These are phyloP conservation scores for Mortierella sp. DNA, from an alignment of 371 early-diverging fungal species.

Conservation along the genomic window DNA sequence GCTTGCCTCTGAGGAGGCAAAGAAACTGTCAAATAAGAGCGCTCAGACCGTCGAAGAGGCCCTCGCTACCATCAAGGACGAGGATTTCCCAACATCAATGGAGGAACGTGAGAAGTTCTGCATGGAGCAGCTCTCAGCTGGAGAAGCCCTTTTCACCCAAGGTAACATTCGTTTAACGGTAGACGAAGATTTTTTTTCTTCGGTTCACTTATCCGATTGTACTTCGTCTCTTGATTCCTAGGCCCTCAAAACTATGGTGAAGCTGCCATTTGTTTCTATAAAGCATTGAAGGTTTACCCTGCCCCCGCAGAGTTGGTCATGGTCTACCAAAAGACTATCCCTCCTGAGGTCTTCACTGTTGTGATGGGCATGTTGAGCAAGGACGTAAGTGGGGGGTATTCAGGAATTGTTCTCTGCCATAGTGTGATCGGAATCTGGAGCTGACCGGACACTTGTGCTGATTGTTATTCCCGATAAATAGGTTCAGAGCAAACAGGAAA, in stretches of 20 bases:
- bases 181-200: slow-evolving; percentile 9
- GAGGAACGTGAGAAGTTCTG: slow-evolving; percentile 90
- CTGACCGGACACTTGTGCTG: too few species aligned
- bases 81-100: slow-evolving; percentile 72
- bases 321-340: slow-evolving; percentile 92
- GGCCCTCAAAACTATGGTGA: slow-evolving; percentile 78
- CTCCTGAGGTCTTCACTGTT: slow-evolving; percentile 83
- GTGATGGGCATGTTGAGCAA: slow-evolving; percentile 88
- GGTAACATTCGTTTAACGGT: slow-evolving; percentile 63
- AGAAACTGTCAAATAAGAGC: slow-evolving; percentile 33
- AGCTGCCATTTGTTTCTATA: slow-evolving; percentile 90
- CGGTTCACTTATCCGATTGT: too few species aligned
- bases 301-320: slow-evolving; percentile 91
- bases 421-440: too few species aligned
- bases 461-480: slow-evolving; percentile 28
- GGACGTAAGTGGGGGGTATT: slow-evolving; percentile 71
- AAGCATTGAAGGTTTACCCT: slow-evolving; percentile 92
- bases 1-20: slow-evolving; percentile 60
- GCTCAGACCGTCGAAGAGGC: slow-evolving; percentile 49
- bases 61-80: slow-evolving; percentile 60
- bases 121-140: slow-evolving; percentile 85
- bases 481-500: slow-evolving; percentile 76
- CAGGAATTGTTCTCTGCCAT: too few species aligned
- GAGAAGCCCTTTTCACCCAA: slow-evolving; percentile 80
- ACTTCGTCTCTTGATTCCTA: slow-evolving; percentile 30